These are phyloP conservation scores for Catunica adiposa DNA, from an alignment of 2,329 filamentous ascomycete genomes.

Conservation along the genomic window DNA sequence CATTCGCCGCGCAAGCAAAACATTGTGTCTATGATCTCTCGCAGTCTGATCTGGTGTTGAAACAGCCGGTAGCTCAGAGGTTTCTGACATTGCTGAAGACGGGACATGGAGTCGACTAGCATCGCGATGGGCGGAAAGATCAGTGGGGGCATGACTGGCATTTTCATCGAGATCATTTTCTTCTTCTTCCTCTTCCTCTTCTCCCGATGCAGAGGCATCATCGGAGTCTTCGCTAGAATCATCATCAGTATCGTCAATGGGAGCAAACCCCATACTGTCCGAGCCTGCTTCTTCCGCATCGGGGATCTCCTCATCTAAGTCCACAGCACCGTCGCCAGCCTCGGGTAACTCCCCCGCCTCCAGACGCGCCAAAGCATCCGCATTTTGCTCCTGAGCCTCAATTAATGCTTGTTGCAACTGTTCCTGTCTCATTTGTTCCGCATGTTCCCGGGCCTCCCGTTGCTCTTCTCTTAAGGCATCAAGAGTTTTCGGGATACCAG, in stretches of 20 bases:
- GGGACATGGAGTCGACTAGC: neutral
- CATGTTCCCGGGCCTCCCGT: slow-evolving; percentile 72
- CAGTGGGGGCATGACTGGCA: no score
- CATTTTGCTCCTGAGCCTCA: slow-evolving; percentile 34
- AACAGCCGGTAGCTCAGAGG: neutral
- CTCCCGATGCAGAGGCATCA: slow-evolving; percentile 13
- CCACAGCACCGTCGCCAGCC: slow-evolving; percentile 32
- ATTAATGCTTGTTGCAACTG: slow-evolving; percentile 58
- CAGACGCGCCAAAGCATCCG: slow-evolving; percentile 25
- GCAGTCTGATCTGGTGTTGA: slow-evolving; percentile 20
- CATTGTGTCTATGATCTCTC: slow-evolving; percentile 30
- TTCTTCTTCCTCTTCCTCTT: slow-evolving; percentile 24
- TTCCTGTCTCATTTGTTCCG: slow-evolving; percentile 55
- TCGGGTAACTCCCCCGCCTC: slow-evolving; percentile 35
- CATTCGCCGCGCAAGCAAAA: slow-evolving; percentile 34
- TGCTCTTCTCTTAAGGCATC: slow-evolving; percentile 82
- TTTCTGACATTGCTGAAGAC: neutral
- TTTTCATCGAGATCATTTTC: no score
- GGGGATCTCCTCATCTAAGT: slow-evolving; percentile 60
- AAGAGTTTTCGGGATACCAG: slow-evolving; percentile 74
- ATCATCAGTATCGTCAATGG: slow-evolving; percentile 27
- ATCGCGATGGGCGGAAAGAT: slow-evolving; percentile 17
- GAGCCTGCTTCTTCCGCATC: slow-evolving; percentile 36
- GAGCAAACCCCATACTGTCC: slow-evolving; percentile 18
- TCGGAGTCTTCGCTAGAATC: neutral